Conservation (phyloP, 345 rosid genomes). For the Lumnitzera racemosa region DNA sequence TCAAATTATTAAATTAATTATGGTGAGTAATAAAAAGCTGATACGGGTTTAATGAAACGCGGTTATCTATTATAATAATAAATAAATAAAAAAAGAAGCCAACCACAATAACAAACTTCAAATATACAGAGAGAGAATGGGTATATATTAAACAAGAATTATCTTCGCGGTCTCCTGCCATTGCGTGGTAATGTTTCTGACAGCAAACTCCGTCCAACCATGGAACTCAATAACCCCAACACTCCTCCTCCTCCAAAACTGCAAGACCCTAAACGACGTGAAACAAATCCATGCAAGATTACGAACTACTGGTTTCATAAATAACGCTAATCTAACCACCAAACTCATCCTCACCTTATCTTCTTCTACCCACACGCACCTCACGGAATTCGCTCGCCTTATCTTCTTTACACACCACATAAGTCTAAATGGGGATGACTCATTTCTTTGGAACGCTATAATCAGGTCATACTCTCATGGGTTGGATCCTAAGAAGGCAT, state of each 20-base stretch:
- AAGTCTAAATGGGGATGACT: slow-evolving; percentile 12
- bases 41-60: no score
- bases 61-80: no score
- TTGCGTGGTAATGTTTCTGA: background rate
- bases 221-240: slow-evolving; percentile 35
- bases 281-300: slow-evolving; percentile 33
- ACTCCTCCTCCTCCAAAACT: slow-evolving; percentile 23
- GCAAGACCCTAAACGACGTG: slow-evolving; percentile 26
- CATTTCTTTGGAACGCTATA: slow-evolving; percentile 43
- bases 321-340: slow-evolving; percentile 23
- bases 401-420: slow-evolving; percentile 23
- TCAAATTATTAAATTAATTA: no score
- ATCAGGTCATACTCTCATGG: slow-evolving; percentile 47
- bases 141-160: no score
- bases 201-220: slow-evolving; percentile 24
- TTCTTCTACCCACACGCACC: slow-evolving; percentile 20
- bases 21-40: no score
- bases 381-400: slow-evolving; percentile 30
- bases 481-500: slow-evolving; percentile 22
- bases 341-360: slow-evolving; percentile 24
- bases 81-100: no score
- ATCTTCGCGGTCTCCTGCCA: no score
- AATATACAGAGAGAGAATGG: no score
- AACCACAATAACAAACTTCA: no score
- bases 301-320: slow-evolving; percentile 30